These are phyloP conservation scores for Diaporthe eres DNA, from an alignment of 2,329 filamentous ascomycete species.

Conservation along the genomic window DNA sequence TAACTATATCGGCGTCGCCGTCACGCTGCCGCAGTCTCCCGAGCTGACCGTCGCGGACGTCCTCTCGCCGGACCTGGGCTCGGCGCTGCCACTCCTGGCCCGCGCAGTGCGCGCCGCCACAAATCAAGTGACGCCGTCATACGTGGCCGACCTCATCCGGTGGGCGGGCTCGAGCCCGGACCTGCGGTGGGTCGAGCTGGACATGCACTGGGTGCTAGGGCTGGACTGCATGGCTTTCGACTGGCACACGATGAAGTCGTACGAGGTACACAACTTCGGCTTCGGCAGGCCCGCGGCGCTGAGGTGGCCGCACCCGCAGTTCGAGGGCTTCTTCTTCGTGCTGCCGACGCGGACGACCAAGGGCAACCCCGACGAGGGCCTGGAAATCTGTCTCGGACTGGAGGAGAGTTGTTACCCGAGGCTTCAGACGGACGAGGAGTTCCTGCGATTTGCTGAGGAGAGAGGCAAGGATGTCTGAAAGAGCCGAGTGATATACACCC, in stretches of 20 bases:
- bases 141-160: conserved; percentile 44
- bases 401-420: conserved; percentile 36
- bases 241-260: conserved; percentile 48
- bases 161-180: conserved; percentile 47
- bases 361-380: conserved; percentile 25
- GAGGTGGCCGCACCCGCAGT: conserved; percentile 35
- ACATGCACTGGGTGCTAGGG: conserved; percentile 46
- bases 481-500: not conserved
- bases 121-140: conserved; percentile 43
- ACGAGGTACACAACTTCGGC: conserved; percentile 49
- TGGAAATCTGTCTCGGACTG: conserved; percentile 31
- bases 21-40: conserved; percentile 43
- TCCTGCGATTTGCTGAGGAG: conserved; percentile 34
- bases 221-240: conserved; percentile 47
- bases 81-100: conserved; percentile 44
- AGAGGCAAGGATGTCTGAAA: conserved; percentile 29
- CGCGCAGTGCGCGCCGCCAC: conserved; percentile 46
- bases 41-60: conserved; percentile 41
- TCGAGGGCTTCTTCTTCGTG: conserved; percentile 38
- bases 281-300: conserved; percentile 46
- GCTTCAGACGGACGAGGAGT: conserved; percentile 34
- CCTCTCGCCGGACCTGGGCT: not conserved
- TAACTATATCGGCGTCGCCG: conserved; percentile 45
- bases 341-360: conserved; percentile 24
- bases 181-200: conserved; percentile 45